These are phyloP conservation scores for Solanum bukasovii DNA, from an alignment of 257 asterid species.

Conservation along the genomic window DNA sequence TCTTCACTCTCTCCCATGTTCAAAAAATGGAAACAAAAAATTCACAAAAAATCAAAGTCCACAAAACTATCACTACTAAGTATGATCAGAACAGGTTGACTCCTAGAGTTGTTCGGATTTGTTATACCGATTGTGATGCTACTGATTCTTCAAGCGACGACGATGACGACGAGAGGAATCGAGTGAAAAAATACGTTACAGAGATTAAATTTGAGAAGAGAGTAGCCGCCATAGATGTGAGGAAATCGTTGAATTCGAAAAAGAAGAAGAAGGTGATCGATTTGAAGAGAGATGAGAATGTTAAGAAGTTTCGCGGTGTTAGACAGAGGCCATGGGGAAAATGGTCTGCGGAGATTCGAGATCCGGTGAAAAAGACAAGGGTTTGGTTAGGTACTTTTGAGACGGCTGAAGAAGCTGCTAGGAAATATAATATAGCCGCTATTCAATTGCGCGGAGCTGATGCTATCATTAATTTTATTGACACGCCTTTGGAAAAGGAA, in stretches of 20 bases:
- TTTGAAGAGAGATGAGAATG: neutral
- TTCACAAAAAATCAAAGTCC: neutral
- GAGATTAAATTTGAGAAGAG: conserved; percentile 36
- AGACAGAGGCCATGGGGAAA: conserved; percentile 81
- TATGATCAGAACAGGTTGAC: neutral
- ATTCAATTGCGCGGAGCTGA: conserved; percentile 41
- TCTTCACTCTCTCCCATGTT: neutral
- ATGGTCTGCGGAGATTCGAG: conserved; percentile 86
- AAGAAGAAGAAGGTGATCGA: neutral
- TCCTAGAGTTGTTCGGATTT: conserved; percentile 42
- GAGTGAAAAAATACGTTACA: conserved; percentile 27
- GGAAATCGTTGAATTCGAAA: neutral
- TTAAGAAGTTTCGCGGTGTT: conserved; percentile 60
- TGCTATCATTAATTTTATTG: conserved; percentile 43
- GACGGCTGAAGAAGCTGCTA: conserved; percentile 79
- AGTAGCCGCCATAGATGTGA: neutral
- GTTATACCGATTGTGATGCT: conserved; percentile 58
- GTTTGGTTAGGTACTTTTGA: conserved; percentile 67
- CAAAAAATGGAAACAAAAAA: neutral
- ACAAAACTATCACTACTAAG: neutral
- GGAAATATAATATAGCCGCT: conserved; percentile 54
- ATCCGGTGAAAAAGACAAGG: conserved; percentile 36
- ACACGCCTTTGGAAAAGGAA: conserved; percentile 17
- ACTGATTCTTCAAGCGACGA: conserved; percentile 65
- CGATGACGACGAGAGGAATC: neutral